Percentiles rank a stretch among this genome's conserved stretches.
phyloP scores from a whole-genome alignment of 2,329 filamentous ascomycete species.

The Pseudogymnoascus sp. region DNA sequence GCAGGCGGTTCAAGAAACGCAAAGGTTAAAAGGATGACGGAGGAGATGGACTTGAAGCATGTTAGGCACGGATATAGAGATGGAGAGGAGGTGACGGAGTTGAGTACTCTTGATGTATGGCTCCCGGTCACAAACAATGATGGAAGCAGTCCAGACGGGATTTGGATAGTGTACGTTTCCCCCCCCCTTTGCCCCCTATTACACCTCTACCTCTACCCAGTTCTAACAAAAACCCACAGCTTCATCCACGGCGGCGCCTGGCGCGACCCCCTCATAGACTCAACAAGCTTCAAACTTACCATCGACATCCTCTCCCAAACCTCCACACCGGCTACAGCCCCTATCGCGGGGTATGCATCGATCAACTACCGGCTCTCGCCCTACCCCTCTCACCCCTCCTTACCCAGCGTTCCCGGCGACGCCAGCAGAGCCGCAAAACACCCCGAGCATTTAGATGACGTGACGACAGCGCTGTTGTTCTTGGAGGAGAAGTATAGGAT shows the following conservation, averaged over 20 bases:
- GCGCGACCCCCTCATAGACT: slow-evolving; percentile 46
- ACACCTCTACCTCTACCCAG: no score
- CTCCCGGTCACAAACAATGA: neutral
- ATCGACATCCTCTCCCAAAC: slow-evolving; percentile 32
- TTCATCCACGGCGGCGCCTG: slow-evolving; percentile 53
- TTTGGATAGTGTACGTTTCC: neutral
- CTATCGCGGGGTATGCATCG: slow-evolving; percentile 53
- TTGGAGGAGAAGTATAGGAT: slow-evolving; percentile 40
- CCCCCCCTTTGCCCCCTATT: no score
- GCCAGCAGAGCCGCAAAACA: slow-evolving; percentile 34
- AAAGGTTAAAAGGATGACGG: neutral
- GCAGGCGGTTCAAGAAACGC: no score
- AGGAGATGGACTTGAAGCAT: neutral
- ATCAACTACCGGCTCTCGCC: slow-evolving; percentile 56
- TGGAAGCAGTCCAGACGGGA: neutral
- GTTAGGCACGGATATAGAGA: neutral
- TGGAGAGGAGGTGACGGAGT: neutral
- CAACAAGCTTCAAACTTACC: slow-evolving; percentile 37
- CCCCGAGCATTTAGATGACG: slow-evolving; percentile 53
- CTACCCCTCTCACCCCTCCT: slow-evolving; percentile 39
- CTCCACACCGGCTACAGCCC: slow-evolving; percentile 15
- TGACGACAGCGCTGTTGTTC: slow-evolving; percentile 41
- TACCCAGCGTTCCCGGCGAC: slow-evolving; percentile 30
- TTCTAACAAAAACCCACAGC: neutral
- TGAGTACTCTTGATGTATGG: neutral